Evolutionary conservation across 352 stramenopile species (phyloP), one percentile per base, ranked within the genome.

Genomic region (Plasmopara muralis): DNA sequence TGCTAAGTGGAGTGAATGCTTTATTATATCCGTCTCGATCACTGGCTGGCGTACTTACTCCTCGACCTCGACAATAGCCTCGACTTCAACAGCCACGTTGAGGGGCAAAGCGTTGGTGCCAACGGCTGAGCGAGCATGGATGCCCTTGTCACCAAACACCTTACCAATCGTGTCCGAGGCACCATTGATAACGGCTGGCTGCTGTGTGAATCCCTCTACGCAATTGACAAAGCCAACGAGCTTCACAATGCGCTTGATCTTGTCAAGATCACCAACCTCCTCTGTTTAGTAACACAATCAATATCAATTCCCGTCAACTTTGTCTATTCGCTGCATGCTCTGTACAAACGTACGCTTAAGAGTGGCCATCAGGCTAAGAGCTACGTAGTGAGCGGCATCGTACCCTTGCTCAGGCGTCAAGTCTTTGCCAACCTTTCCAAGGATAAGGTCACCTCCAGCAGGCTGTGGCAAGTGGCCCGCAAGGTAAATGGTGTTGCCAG

Each of bases 211-310:
- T 57, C 86, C 85, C 50, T 96, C 85, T 15, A 94, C 74, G 62
- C 89, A 98, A 70, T 97, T 96, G 39, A 98, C 94, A 66, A 98
- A 98, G 54, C 94, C 94, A 42, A 97, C 87, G 47, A 98, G 70
- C 83, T 98, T 98, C 29, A 98, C 89, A 44, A 98, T 74, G 55
- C 89, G 79, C 68, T 91, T 95, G 50, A 98, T 81, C 50, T 89
- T 81, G 72, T 97, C 93, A 45, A 98, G 74, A 68, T 98, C 90
- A 38, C 87, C 87, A 35, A 95, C 59, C 54, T 95, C 84, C 38
- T 83, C 77, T 89, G 49, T 38, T 33, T 35, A 44, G 18, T 18
- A 42, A 34, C 28, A 28, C 57, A 15, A 53, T 14, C 15, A 4
- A 12, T 18, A 33, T 12, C 6, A 20, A 35, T 34, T 25, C 45